These are phyloP conservation scores for Scenedesmus sp. DNA, from an alignment of 163 green algal species.

Conservation along the genomic window DNA sequence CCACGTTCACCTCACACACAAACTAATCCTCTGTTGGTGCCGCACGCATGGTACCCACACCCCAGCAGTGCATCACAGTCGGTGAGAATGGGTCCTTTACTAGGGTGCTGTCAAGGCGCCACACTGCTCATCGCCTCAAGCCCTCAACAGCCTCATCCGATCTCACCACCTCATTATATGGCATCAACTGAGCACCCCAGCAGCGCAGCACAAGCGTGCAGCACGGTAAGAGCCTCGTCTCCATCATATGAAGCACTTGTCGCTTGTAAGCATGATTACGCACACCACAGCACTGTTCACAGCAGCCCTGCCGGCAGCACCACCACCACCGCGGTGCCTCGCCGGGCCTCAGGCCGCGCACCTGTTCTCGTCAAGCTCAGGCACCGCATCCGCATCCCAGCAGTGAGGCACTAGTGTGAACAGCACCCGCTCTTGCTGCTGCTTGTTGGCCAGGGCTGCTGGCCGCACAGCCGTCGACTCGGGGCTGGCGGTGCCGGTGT, in stretches of 20 bases:
- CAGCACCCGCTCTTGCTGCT: constrained; percentile 12
- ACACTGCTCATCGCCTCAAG: no score
- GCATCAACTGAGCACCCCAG: no score
- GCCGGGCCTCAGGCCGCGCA: not conserved
- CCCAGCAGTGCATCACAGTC: no score
- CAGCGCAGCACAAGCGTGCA: not conserved
- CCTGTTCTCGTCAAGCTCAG: not conserved
- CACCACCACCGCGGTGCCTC: not conserved
- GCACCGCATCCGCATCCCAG: constrained; percentile 27
- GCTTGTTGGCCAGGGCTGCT: not conserved
- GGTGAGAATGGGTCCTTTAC: no score
- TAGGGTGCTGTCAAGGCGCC: no score
- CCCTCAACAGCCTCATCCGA: no score
- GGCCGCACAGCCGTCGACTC: not conserved
- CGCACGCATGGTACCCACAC: no score
- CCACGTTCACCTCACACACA: no score
- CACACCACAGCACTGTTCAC: constrained; percentile 20
- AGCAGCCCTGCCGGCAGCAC: not conserved
- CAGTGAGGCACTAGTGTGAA: not conserved
- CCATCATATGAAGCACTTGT: no score
- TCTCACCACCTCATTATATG: no score
- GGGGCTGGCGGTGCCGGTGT: not conserved
- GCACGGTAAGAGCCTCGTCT: not conserved
- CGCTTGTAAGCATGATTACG: no score
- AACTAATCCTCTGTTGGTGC: no score